Evolutionary conservation across 192 early-diverging fungal species (phyloP), one percentile per base, ranked within the genome.

Genomic region (Lobosporangium transversale): DNA sequence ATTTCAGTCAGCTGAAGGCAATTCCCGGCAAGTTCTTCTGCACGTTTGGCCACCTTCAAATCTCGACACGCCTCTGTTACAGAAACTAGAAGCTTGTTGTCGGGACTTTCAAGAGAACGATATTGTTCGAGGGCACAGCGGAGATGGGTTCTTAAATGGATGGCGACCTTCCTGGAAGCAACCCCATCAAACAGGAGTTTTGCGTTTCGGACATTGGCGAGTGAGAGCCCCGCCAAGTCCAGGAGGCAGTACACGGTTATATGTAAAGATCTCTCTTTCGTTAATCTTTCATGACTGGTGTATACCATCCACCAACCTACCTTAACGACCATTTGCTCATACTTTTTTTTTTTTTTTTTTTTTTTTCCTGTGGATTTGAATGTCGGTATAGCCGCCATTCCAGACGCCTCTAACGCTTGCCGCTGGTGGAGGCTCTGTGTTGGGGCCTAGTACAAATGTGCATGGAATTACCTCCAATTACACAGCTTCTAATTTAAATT

Each of bases 1-100:
- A 12, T 76, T 76, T 36, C 73, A 76, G 48, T 76, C 73, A 12
- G 73, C 73, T 23, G 73, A 76, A n/a, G 73, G 73, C n/a, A 76
- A 76, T 31, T 76, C 73, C 26, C 57, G 73, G 1, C 73, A 76
- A 37, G 73, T 76, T 6, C 59, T 76, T 17, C 27, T 76, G 24
- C 73, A 76, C 57, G 73, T 76, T 14, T 76, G 73, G 73, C 73
- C 73, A 35, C 73, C 73, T 11, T 66, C 53, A 7, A 44, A 45
- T 14, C 47, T 57, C 7, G 65, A 76, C 26, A 30, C 58, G 12
- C 45, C 64, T 11, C 53, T 76, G 1, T 30, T 76, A 27, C 49
- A 76, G 44, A 67, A 67, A 62, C 53, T 76, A 6, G 73, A 76
- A 31, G 53, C 58, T n/a, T 61, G 63, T 15, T 76, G 73, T 23